These are phyloP conservation scores for Leptodermis oblonga DNA, from an alignment of 257 asterid genomes.

Conservation along the genomic window DNA sequence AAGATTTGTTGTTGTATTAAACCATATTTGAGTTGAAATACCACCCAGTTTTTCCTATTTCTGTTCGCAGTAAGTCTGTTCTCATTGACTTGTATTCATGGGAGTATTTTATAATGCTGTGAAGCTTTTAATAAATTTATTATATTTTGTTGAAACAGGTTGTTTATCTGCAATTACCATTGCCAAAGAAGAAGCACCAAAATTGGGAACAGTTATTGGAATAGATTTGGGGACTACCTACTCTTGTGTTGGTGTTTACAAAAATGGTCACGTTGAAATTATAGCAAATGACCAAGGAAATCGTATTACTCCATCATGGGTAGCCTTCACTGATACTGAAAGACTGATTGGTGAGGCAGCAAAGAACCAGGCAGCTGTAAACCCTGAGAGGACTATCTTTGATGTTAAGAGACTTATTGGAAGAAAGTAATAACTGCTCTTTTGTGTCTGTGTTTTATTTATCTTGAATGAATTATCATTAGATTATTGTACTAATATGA, in stretches of 20 bases:
- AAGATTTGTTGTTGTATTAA: too few relatives aligned
- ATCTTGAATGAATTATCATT: background rate
- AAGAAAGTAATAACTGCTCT: slow-evolving; percentile 58
- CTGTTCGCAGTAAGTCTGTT: background rate
- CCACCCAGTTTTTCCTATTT: background rate
- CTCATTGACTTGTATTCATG: background rate
- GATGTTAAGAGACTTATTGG: slow-evolving; percentile 97
- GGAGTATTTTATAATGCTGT: too few relatives aligned
- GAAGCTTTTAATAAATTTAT: too few relatives aligned
- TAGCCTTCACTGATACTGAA: slow-evolving; percentile 79
- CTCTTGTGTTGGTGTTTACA: slow-evolving; percentile 96
- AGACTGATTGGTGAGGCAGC: slow-evolving; percentile 97
- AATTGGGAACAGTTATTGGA: slow-evolving; percentile 86
- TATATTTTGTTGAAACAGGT: slow-evolving; percentile 43
- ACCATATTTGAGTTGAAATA: too few relatives aligned
- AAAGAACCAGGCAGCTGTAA: slow-evolving; percentile 88
- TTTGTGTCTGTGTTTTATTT: slow-evolving; percentile 1
- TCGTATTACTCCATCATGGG: slow-evolving; percentile 96
- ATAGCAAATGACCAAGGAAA: slow-evolving; percentile 97
- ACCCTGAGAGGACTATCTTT: slow-evolving; percentile 80
- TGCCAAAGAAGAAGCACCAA: slow-evolving; percentile 73
- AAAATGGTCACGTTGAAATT: slow-evolving; percentile 90
- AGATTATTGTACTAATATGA: background rate
- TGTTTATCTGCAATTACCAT: slow-evolving; percentile 49
- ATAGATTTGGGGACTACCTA: slow-evolving; percentile 94